Conservation (phyloP, 73 alveolate genomes). For the Diophrys sp. region DNA sequence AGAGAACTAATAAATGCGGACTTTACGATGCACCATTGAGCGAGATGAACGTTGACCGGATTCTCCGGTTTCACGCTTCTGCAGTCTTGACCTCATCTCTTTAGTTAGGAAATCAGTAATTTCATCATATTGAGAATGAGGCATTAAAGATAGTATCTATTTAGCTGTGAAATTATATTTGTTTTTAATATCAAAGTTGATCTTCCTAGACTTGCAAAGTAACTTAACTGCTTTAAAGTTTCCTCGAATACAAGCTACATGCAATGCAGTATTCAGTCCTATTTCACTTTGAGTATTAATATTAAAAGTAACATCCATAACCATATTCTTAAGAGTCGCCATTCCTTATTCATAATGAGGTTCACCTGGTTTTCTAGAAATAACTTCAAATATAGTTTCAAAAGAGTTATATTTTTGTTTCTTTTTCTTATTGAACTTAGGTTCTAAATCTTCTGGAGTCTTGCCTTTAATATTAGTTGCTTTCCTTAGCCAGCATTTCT, state of each 20-base stretch:
- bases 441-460: neutral
- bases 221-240: neutral
- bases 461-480: neutral
- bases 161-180: neutral
- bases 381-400: neutral
- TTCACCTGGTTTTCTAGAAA: neutral
- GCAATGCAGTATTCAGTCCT: neutral
- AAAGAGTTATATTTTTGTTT: neutral
- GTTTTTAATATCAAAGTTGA: neutral
- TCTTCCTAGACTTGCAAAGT: too few relatives aligned
- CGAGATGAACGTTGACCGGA: too few relatives aligned
- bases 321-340: neutral
- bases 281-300: neutral
- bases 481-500: neutral
- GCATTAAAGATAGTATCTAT: neutral
- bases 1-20: neutral
- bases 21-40: too few relatives aligned
- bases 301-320: neutral
- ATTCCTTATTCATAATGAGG: neutral
- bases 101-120: too few relatives aligned
- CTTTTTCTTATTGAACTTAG: neutral
- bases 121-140: neutral
- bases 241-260: neutral
- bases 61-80: too few relatives aligned
- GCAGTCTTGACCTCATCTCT: too few relatives aligned